A percentile compares a stretch with the other conserved stretches of the same genome.
Conservation (phyloP, 306 rosid species). For the Quillaja saponaria region DNA sequence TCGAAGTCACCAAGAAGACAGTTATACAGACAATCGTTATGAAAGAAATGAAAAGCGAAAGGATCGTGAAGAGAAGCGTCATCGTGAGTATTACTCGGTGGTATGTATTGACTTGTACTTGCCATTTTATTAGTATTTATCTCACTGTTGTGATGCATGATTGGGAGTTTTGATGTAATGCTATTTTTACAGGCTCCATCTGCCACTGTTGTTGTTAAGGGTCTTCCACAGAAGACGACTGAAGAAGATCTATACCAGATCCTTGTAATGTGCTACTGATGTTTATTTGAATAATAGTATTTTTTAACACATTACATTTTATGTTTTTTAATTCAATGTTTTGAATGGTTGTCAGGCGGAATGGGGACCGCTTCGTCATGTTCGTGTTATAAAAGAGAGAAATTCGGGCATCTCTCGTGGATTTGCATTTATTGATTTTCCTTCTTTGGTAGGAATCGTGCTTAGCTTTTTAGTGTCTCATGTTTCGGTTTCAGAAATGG, state of each 20-base stretch:
- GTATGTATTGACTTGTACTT: slow-evolving; percentile 44
- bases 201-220: slow-evolving; percentile 95
- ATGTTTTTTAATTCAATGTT: slow-evolving; percentile 16
- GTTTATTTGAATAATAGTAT: slow-evolving; percentile 28
- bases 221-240: slow-evolving; percentile 89
- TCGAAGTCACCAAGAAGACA: slow-evolving; percentile 80
- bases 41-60: slow-evolving; percentile 80
- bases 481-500: slow-evolving; percentile 25
- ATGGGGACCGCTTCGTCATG: slow-evolving; percentile 99
- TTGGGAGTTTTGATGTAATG: slow-evolving; percentile 21
- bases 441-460: slow-evolving; percentile 72
- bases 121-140: slow-evolving; percentile 16
- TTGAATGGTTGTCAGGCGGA: slow-evolving; percentile 63
- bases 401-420: slow-evolving; percentile 93
- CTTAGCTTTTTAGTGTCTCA: slow-evolving; percentile 20
- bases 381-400: slow-evolving; percentile 95
- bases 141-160: slow-evolving; percentile 13
- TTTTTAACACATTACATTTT: slow-evolving; percentile 14
- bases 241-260: slow-evolving; percentile 97
- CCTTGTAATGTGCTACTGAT: slow-evolving; percentile 64
- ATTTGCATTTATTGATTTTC: slow-evolving; percentile 97
- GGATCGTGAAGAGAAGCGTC: slow-evolving; percentile 83
- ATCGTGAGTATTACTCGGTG: slow-evolving; percentile 68
- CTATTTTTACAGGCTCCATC: slow-evolving; percentile 79
- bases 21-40: slow-evolving; percentile 61